These are phyloP conservation scores for Neurospora sublineolata DNA, from an alignment of 495 filamentous ascomycete species.

Conservation along the genomic window DNA sequence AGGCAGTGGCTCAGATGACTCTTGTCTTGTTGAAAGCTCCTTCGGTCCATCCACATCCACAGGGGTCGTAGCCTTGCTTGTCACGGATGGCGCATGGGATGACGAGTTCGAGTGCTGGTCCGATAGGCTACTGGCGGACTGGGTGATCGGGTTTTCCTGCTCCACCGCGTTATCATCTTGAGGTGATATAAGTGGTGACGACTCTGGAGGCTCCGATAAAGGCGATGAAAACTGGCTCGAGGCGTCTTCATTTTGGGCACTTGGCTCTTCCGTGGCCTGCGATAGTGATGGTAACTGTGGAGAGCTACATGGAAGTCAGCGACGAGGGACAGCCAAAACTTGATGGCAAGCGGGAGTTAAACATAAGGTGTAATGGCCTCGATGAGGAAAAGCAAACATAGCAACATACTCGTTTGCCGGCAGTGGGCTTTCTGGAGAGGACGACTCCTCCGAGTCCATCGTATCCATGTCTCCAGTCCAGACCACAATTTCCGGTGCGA, in stretches of 20 bases:
- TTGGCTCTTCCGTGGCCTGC: neutral
- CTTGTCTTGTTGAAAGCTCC: slow-evolving; percentile 8
- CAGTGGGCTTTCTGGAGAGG: neutral
- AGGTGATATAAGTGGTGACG: neutral
- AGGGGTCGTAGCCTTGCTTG: slow-evolving; percentile 48
- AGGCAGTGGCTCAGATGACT: neutral
- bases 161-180: neutral
- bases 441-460: slow-evolving; percentile 13
- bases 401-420: neutral
- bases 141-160: slow-evolving; percentile 16
- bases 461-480: slow-evolving; percentile 25
- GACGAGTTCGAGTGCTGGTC: slow-evolving; percentile 33
- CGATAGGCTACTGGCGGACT: slow-evolving; percentile 20
- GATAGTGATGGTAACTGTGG: neutral
- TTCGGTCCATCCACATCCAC: slow-evolving; percentile 33
- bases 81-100: slow-evolving; percentile 32
- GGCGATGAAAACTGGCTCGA: slow-evolving; percentile 6
- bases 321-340: neutral
- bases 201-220: slow-evolving; percentile 9
- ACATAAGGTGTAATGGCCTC: neutral
- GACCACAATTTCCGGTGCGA: slow-evolving; percentile 28
- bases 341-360: neutral
- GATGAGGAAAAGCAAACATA: neutral
- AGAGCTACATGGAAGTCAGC: neutral
- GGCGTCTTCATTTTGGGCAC: neutral